These are phyloP conservation scores for Iris macrosiphon DNA, from an alignment of 106 monocot genomes.

Conservation along the genomic window DNA sequence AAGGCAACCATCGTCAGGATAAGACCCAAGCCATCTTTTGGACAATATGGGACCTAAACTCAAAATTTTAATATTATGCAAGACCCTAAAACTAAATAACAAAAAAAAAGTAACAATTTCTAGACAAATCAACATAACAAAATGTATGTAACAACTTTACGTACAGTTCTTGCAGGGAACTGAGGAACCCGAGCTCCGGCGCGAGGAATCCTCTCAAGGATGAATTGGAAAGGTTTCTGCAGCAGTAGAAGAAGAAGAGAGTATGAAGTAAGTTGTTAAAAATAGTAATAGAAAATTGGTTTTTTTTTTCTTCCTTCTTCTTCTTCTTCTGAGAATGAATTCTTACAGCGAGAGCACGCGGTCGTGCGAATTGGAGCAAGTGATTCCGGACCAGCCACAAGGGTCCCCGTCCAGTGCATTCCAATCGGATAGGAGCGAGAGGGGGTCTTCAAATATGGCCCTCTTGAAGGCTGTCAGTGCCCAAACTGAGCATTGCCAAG, in stretches of 20 bases:
- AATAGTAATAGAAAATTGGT: no score
- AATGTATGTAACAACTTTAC: no score
- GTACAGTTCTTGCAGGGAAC: constrained; percentile 71
- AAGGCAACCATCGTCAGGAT: no score
- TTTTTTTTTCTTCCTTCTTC: no score
- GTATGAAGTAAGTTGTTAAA: no score
- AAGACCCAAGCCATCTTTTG: no score
- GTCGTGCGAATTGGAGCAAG: constrained; percentile 49
- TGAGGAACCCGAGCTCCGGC: constrained; percentile 52
- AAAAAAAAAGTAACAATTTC: neutral
- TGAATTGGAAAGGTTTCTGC: constrained; percentile 67
- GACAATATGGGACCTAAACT: no score
- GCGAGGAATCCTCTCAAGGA: constrained; percentile 82
- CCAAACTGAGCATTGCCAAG: constrained; percentile 4
- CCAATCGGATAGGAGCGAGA: constrained; percentile 66
- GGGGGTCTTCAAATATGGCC: constrained; percentile 69
- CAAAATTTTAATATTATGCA: no score
- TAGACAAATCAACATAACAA: neutral
- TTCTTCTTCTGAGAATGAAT: no score
- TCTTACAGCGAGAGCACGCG: constrained; percentile 67
- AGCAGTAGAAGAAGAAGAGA: constrained; percentile 6
- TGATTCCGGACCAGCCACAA: constrained; percentile 76
- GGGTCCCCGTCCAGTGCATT: constrained; percentile 27
- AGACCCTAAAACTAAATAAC: no score
- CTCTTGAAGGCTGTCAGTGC: constrained; percentile 65